Conservation (phyloP, 2,329 filamentous ascomycete species). For the Colletotrichum paranaense region DNA sequence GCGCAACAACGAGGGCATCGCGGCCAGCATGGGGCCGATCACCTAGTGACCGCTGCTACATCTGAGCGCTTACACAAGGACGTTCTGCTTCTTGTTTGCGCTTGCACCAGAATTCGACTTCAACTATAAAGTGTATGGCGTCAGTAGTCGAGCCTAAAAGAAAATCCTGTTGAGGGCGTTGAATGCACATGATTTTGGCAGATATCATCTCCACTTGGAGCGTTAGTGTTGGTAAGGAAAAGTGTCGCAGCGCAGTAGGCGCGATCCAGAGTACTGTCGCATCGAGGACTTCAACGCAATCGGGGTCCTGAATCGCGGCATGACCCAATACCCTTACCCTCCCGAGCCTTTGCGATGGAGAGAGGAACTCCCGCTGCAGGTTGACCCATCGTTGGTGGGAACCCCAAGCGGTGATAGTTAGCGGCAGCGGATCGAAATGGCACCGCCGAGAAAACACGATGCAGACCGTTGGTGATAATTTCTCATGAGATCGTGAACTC, state of each 20-base stretch:
- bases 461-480: not conserved
- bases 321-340: not conserved
- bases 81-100: not conserved
- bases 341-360: not conserved
- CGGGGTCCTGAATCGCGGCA: not conserved
- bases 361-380: not conserved
- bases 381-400: not conserved
- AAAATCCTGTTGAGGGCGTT: not conserved
- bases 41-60: not conserved
- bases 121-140: not conserved
- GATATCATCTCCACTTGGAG: not conserved
- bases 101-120: not conserved
- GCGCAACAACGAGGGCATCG: not conserved
- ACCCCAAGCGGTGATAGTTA: not conserved
- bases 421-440: not conserved
- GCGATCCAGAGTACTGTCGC: not conserved
- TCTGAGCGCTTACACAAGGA: not conserved
- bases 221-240: not conserved
- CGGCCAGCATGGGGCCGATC: not conserved
- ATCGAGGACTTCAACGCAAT: not conserved
- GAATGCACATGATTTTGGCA: not conserved
- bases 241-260: not conserved
- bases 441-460: not conserved
- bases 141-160: not conserved
- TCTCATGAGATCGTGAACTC: not conserved